Conservation (phyloP, 2,329 filamentous ascomycete species). For the Trichoderma hamatum region DNA sequence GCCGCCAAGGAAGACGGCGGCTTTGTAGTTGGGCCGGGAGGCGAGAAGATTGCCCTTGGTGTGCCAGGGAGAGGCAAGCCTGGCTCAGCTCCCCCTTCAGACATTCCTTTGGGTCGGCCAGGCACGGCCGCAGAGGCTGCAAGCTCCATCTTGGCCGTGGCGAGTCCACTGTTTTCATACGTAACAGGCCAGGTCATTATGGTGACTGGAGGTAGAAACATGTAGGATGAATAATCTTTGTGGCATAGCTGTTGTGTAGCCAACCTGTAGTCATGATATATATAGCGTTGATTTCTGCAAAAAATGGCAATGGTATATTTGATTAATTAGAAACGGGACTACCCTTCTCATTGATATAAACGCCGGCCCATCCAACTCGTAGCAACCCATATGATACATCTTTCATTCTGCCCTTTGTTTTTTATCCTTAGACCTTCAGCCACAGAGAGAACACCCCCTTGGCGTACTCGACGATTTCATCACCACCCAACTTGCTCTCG, state of each 20-base stretch:
- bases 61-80: conserved; percentile 64
- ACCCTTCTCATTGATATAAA: conserved; percentile 32
- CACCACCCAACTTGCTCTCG: conserved; percentile 89
- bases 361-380: conserved; percentile 32
- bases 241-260: not conserved
- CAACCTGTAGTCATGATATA: not conserved
- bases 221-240: conserved; percentile 42
- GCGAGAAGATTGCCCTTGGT: conserved; percentile 73
- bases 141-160: conserved; percentile 73
- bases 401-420: conserved; percentile 28
- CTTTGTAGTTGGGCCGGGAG: conserved; percentile 75
- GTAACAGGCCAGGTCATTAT: conserved; percentile 85
- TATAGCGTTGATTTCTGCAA: not conserved
- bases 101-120: conserved; percentile 78
- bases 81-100: conserved; percentile 53
- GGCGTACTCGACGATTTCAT: conserved; percentile 95
- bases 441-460: conserved; percentile 80
- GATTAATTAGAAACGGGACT: conserved; percentile 16
- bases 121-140: conserved; percentile 82
- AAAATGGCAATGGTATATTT: conserved; percentile 24
- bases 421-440: conserved; percentile 65
- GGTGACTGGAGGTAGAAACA: conserved; percentile 76
- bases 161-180: conserved; percentile 81
- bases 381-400: conserved; percentile 26
- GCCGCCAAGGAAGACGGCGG: conserved; percentile 83